Evolutionary conservation across 352 stramenopile species (phyloP).

Genomic region (Globisporangium middletonii): DNA sequence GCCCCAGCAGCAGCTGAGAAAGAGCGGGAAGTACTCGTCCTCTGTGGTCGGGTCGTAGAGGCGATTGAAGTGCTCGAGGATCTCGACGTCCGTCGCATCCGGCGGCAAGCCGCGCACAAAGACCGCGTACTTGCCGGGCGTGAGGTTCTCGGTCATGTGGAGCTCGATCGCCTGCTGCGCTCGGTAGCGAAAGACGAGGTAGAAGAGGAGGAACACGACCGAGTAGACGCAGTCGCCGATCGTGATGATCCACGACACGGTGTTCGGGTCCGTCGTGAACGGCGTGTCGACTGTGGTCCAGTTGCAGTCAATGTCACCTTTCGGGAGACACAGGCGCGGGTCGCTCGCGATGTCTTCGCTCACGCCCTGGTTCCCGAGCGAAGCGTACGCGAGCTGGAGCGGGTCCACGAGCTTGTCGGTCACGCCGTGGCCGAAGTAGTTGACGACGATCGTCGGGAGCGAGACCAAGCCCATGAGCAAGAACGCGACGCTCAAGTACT

Average conservation of each 20-base stretch:
- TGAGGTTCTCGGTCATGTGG: constrained; percentile 73
- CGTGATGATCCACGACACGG: constrained; percentile 72
- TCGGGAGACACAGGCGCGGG: constrained; percentile 32
- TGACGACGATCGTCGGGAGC: constrained; percentile 54
- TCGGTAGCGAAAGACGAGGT: constrained; percentile 39
- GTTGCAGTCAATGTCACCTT: constrained; percentile 65
- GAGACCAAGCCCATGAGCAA: constrained; percentile 65
- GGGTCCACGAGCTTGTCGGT: constrained; percentile 63
- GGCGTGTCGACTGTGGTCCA: constrained; percentile 61
- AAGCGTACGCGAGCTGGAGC: constrained; percentile 62
- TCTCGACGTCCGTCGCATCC: constrained; percentile 56
- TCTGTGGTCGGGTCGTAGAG: constrained; percentile 68
- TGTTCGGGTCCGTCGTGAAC: constrained; percentile 49
- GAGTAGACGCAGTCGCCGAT: constrained; percentile 57
- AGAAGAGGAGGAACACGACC: constrained; percentile 62
- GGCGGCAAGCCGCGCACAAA: constrained; percentile 64
- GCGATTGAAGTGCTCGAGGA: constrained; percentile 70
- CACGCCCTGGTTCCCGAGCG: constrained; percentile 74
- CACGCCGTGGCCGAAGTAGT: constrained; percentile 60
- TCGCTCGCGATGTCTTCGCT: constrained; percentile 46
- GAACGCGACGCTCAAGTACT: constrained; percentile 63
- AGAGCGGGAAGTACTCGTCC: constrained; percentile 57
- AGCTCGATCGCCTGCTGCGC: constrained; percentile 46
- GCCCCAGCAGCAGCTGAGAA: constrained; percentile 60
- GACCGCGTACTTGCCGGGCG: constrained; percentile 75